phyloP scores from a whole-genome alignment of 768 basidiomycete genomes.

The Galerina sulciceps region DNA sequence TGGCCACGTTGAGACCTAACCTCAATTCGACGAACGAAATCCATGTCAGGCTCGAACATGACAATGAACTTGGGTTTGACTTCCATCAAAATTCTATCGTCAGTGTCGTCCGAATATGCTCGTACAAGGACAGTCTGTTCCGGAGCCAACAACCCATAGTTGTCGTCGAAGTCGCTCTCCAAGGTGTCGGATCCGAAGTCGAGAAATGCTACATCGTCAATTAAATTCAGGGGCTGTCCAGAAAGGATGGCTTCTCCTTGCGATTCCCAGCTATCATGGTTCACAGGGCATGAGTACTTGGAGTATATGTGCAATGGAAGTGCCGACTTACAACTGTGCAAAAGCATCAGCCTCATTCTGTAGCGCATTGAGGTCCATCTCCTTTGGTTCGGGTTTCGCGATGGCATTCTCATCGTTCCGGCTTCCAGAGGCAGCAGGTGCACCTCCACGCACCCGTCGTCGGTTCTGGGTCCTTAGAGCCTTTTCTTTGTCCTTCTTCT shows the following conservation, averaged over 20 bases:
- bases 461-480: constrained; percentile 65
- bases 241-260: constrained; percentile 26
- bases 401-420: constrained; percentile 17
- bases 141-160: constrained; percentile 78
- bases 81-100: constrained; percentile 87
- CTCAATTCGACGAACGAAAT: constrained; percentile 92
- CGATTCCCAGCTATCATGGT: constrained; percentile 36
- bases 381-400: constrained; percentile 22
- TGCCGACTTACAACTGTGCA: constrained; percentile 57
- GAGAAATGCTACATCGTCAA: constrained; percentile 26
- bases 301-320: background rate
- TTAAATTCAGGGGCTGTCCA: constrained; percentile 22
- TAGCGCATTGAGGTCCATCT: constrained; percentile 35
- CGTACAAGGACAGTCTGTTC: constrained; percentile 86
- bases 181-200: constrained; percentile 9
- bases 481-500: constrained; percentile 72
- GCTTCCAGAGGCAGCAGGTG: constrained; percentile 33
- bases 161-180: constrained; percentile 37
- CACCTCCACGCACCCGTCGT: constrained; percentile 80
- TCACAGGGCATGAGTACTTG: background rate
- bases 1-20: constrained; percentile 41
- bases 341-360: constrained; percentile 56
- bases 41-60: constrained; percentile 92
- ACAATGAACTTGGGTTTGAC: constrained; percentile 90
- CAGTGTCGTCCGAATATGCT: constrained; percentile 89